These are phyloP conservation scores for Rosa multiflora DNA, from an alignment of 306 rosid species.

Conservation along the genomic window DNA sequence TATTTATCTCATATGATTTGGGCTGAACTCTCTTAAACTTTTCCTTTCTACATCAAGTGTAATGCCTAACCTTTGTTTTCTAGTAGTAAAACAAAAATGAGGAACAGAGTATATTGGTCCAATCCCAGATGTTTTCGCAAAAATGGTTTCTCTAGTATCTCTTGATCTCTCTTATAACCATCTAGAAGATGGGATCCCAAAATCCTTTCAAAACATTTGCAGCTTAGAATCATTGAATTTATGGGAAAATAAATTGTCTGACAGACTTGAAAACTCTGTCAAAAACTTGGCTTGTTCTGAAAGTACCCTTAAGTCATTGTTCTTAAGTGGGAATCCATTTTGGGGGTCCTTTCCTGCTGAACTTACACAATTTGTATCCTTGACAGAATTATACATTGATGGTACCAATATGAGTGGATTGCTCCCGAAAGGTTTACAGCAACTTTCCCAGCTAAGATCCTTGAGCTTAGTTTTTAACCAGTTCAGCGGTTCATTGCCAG, in stretches of 20 bases:
- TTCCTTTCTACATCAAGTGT: neutral
- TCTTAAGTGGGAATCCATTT: neutral
- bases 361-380: constrained; percentile 20
- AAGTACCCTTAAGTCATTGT: neutral
- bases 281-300: neutral
- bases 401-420: constrained; percentile 18
- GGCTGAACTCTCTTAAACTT: neutral
- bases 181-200: neutral
- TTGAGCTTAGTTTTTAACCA: constrained; percentile 22
- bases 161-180: neutral
- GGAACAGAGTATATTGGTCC: neutral
- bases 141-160: neutral
- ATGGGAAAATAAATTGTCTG: neutral
- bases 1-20: neutral
- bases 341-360: constrained; percentile 12
- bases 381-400: constrained; percentile 1
- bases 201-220: neutral
- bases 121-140: neutral
- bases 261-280: neutral
- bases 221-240: neutral
- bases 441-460: constrained; percentile 16
- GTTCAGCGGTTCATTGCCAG: neutral
- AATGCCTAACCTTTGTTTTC: neutral
- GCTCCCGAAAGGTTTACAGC: constrained; percentile 13
- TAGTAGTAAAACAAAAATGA: neutral